Base-by-base conservation (phyloP, 2,329 filamentous ascomycete genomes). In the Pseudogymnoascus sp. region DNA sequence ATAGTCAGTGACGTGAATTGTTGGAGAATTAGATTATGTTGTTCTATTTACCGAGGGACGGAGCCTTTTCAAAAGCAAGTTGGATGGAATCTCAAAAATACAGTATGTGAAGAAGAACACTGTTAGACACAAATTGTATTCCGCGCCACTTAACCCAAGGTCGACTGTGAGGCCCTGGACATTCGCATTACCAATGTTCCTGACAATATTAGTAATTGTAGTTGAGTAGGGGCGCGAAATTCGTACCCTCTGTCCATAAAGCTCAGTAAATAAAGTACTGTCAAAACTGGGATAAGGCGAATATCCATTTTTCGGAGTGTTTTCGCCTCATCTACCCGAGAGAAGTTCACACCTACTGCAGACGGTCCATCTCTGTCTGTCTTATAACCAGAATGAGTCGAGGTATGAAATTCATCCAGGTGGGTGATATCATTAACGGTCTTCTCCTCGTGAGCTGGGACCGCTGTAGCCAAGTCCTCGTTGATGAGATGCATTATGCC, bases 61-160 rank as follows among this genome's bases (percentile, higher is more conserved):
- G 66, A 87, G 78, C 64, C 80, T 81, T 70, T 87, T 87, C 48
- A 88, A 75, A 2, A 87, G 78, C 7, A 88, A 75, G 68, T 88
- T 88, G 59, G 82, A 85, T 0, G 86, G 86, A 2, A 88, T 79
- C 71, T 88, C 85, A 67, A 87, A 66, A 31, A 52, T 58, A 13
- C 60, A 63, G 39, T 64, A 89, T 1, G 86, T 87, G 61, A 87
- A 82, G 70, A 88, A 89, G 25, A 89, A 76, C 4, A 68, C 64
- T 1, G 65, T 66, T 29, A 65, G 45, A 42, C 60, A 63, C 61
- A 59, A 33, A 29, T 82, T 79, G n/a, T 66, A 69, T 18, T 69
- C 60, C 2, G 61, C 29, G 4, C 81, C 80, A 33, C 72, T 72
- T 64, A 90, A 74, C 12, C 79, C 76, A 3, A 90, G 77, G 66